phyloP scores from a whole-genome alignment of 257 asterid species.

The Lavandula angustifolia region DNA sequence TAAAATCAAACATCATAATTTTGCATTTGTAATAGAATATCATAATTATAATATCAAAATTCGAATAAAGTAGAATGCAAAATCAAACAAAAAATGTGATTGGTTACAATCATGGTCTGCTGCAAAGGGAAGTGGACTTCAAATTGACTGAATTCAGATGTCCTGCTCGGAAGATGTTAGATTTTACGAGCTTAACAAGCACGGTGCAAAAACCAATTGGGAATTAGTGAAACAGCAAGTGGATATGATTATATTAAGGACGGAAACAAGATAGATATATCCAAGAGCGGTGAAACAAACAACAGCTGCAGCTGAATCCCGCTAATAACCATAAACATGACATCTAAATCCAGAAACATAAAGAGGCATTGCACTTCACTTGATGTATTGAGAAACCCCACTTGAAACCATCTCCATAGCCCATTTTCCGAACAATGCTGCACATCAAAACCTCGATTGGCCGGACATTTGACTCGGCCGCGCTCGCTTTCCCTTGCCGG shows the following conservation, averaged over 20 bases:
- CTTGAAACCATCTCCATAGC: slow-evolving; percentile 43
- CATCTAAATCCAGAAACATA: slow-evolving; percentile 1
- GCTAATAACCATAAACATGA: slow-evolving; percentile 13
- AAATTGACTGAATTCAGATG: no score
- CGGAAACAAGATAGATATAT: slow-evolving; percentile 31
- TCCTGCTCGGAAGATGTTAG: no score
- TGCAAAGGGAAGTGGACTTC: no score
- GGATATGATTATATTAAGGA: slow-evolving; percentile 14
- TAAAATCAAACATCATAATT: no score
- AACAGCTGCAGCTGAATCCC: slow-evolving; percentile 29
- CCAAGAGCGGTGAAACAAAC: slow-evolving; percentile 32
- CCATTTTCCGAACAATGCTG: slow-evolving; percentile 85
- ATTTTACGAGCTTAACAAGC: no score
- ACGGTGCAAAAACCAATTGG: no score
- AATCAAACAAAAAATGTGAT: no score
- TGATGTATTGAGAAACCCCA: slow-evolving; percentile 60
- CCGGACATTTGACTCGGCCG: slow-evolving; percentile 48
- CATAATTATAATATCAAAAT: no score
- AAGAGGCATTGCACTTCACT: slow-evolving; percentile 35
- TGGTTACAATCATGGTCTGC: no score
- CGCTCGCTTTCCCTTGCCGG: slow-evolving; percentile 53
- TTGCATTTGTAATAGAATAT: no score
- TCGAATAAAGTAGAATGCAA: no score
- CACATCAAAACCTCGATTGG: slow-evolving; percentile 58
- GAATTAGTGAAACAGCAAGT: not conserved